These are phyloP conservation scores for Ascocoryne sarcoides DNA, from an alignment of 2,329 filamentous ascomycete species.

Conservation along the genomic window DNA sequence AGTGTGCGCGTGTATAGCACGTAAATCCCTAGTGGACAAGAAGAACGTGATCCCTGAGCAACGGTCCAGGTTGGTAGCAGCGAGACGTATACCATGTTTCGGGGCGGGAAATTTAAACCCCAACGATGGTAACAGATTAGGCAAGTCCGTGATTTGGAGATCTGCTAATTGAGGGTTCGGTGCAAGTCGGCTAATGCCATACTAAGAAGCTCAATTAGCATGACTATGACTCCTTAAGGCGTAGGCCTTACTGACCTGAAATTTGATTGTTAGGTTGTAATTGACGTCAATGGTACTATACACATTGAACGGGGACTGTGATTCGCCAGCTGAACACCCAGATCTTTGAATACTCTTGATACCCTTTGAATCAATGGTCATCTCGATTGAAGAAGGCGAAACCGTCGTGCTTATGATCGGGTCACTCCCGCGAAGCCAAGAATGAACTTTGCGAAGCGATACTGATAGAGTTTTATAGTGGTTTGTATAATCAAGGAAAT, in stretches of 20 bases:
- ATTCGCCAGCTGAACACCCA: conserved; percentile 4
- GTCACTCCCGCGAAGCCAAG: conserved; percentile 4
- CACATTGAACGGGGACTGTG: conserved; percentile 5
- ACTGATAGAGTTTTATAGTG: conserved; percentile 3
- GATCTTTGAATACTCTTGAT: conserved; percentile 6
- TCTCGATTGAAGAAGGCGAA: conserved; percentile 5
- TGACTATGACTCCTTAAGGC: conserved; percentile 6
- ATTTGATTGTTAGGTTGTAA: conserved; percentile 4
- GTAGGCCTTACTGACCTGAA: conserved; percentile 5
- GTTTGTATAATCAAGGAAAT: conserved; percentile 4
- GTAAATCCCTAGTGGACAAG: conserved; percentile 4
- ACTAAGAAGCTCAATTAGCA: conserved; percentile 5
- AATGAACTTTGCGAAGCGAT: conserved; percentile 4
- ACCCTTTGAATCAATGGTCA: conserved; percentile 6
- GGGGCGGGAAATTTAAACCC: conserved; percentile 5
- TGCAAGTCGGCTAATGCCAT: conserved; percentile 5
- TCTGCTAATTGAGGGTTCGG: conserved; percentile 4
- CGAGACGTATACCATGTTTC: conserved; percentile 5
- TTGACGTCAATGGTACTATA: conserved; percentile 4
- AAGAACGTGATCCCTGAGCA: conserved; percentile 6
- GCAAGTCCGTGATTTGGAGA: conserved; percentile 7
- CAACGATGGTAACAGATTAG: conserved; percentile 4
- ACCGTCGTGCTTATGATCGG: conserved; percentile 3
- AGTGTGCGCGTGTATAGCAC: conserved; percentile 6
- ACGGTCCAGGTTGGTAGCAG: conserved; percentile 6